Percentiles rank a stretch among this genome's conserved stretches.
Conservation (phyloP, 352 stramenopile genomes). For the Phytophthora quininea region DNA sequence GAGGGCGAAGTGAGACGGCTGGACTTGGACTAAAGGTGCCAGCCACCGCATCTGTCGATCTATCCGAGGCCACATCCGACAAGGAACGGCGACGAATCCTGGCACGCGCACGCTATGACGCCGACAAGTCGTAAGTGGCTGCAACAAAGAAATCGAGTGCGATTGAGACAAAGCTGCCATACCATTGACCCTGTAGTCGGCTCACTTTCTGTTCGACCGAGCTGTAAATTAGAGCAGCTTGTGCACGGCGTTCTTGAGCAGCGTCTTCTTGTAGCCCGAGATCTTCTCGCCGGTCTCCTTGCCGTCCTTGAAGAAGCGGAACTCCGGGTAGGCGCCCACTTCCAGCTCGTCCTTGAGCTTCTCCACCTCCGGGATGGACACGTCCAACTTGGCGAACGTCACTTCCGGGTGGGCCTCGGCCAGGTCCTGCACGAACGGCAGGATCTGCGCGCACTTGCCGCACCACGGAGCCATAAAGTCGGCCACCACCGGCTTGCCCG, state of each 20-base stretch:
- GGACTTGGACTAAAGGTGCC: slow-evolving; percentile 55
- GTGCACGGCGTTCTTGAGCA: slow-evolving; percentile 73
- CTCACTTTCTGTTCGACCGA: neutral
- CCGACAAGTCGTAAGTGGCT: slow-evolving; percentile 16
- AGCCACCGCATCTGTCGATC: slow-evolving; percentile 38
- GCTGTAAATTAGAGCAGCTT: slow-evolving; percentile 50
- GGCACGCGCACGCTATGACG: slow-evolving; percentile 67
- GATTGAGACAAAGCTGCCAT: no score
- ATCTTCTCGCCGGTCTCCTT: slow-evolving; percentile 77
- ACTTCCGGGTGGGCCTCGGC: slow-evolving; percentile 68
- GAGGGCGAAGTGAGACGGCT: slow-evolving; percentile 45
- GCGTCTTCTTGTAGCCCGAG: slow-evolving; percentile 86
- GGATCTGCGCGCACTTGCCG: slow-evolving; percentile 87
- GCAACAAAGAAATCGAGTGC: no score
- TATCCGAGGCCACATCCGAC: slow-evolving; percentile 56
- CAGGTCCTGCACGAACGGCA: slow-evolving; percentile 74
- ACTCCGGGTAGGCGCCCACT: slow-evolving; percentile 80
- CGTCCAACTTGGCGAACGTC: slow-evolving; percentile 83
- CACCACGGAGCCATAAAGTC: slow-evolving; percentile 90
- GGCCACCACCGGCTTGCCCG: slow-evolving; percentile 75
- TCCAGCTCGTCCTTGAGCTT: slow-evolving; percentile 76
- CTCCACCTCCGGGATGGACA: slow-evolving; percentile 73
- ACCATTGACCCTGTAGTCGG: slow-evolving; percentile 1
- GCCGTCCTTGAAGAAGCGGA: slow-evolving; percentile 86
- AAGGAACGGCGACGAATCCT: slow-evolving; percentile 72